These are phyloP conservation scores for Tetrapisispora namnaoensis DNA, from an alignment of 805 yeast species.

Conservation along the genomic window DNA sequence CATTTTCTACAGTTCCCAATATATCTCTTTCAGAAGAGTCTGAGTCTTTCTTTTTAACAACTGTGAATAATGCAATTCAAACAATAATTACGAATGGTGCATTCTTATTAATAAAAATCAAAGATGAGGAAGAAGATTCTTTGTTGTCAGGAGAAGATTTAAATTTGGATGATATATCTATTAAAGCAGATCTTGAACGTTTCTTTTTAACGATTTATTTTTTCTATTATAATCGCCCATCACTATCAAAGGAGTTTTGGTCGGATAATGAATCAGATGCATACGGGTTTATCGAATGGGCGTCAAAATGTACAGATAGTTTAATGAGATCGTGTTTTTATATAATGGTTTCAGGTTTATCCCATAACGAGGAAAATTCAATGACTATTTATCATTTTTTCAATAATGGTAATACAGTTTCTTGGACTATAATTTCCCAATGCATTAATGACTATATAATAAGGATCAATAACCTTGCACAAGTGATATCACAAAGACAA, in stretches of 20 bases:
- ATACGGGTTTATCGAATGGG: conserved; percentile 83
- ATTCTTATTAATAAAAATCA: conserved; percentile 51
- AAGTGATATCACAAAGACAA: conserved; percentile 17
- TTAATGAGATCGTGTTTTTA: conserved; percentile 76
- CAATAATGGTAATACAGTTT: conserved; percentile 31
- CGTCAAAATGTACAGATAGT: conserved; percentile 69
- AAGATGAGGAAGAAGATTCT: conserved; percentile 69
- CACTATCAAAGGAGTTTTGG: conserved; percentile 58
- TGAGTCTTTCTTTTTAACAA: conserved; percentile 29
- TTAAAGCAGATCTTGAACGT: conserved; percentile 78
- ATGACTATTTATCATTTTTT: conserved; percentile 42
- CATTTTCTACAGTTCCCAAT: background rate
- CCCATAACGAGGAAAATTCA: conserved; percentile 50
- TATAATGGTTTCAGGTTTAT: conserved; percentile 65
- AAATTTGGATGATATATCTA: conserved; percentile 52
- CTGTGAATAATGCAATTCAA: conserved; percentile 43
- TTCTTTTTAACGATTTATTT: conserved; percentile 69
- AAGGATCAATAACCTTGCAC: conserved; percentile 31
- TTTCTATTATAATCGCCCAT: conserved; percentile 54
- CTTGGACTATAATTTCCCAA: conserved; percentile 48
- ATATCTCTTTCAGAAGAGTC: conserved; percentile 19
- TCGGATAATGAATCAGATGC: conserved; percentile 52
- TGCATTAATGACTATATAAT: conserved; percentile 45
- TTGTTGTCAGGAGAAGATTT: conserved; percentile 48
- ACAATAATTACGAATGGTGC: conserved; percentile 55